Conservation (phyloP, 495 filamentous ascomycete genomes). For the Annulohypoxylon maeteangense region DNA sequence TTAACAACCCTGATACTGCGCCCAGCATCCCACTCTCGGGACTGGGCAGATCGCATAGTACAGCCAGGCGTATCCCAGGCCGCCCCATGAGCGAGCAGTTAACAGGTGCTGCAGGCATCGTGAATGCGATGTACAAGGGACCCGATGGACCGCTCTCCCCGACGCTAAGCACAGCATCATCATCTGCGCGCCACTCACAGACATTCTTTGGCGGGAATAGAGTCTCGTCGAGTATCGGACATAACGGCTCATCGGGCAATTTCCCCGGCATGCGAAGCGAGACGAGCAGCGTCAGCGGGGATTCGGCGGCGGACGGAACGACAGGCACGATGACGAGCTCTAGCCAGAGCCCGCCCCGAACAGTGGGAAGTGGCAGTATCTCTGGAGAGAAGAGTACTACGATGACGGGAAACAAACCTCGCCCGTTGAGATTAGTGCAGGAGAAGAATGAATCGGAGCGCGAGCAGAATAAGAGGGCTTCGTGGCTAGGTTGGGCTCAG, state of each 20-base stretch:
- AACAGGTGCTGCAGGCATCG: slow-evolving; percentile 73
- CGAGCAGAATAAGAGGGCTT: slow-evolving; percentile 59
- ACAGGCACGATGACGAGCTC: slow-evolving; percentile 62
- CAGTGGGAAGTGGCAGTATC: slow-evolving; percentile 52
- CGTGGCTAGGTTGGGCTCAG: slow-evolving; percentile 67
- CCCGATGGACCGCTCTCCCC: slow-evolving; percentile 67
- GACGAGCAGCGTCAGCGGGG: slow-evolving; percentile 72
- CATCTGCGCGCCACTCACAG: slow-evolving; percentile 54
- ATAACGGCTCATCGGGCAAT: slow-evolving; percentile 57
- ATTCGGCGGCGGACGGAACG: slow-evolving; percentile 63
- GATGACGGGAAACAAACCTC: slow-evolving; percentile 76
- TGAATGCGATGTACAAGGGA: slow-evolving; percentile 84
- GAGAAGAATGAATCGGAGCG: slow-evolving; percentile 59
- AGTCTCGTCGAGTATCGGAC: slow-evolving; percentile 33
- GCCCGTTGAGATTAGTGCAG: slow-evolving; percentile 88
- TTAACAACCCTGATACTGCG: slow-evolving; percentile 79
- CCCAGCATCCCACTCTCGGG: slow-evolving; percentile 75
- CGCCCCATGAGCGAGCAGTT: slow-evolving; percentile 78
- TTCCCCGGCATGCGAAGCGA: slow-evolving; percentile 66
- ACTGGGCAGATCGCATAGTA: slow-evolving; percentile 71
- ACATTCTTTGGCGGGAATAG: slow-evolving; percentile 51
- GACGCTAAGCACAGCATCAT: slow-evolving; percentile 56
- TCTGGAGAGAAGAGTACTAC: slow-evolving; percentile 67
- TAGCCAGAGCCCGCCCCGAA: slow-evolving; percentile 63
- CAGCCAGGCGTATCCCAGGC: slow-evolving; percentile 58